These are phyloP conservation scores for Neopestalotiopsis sp. DNA, from an alignment of 2,329 filamentous ascomycete genomes.

Conservation along the genomic window DNA sequence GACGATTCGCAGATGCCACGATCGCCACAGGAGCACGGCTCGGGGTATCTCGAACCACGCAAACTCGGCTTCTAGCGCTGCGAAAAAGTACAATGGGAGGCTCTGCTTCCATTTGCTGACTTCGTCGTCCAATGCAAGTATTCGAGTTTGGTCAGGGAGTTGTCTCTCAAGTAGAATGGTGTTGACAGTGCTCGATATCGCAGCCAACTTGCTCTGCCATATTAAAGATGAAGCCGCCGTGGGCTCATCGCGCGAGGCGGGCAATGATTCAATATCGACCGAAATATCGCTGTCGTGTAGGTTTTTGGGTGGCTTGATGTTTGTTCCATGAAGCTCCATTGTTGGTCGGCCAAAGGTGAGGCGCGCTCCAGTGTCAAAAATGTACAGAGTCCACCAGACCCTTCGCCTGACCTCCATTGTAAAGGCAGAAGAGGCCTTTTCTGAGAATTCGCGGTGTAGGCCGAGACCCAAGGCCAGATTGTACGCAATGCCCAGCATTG, in stretches of 20 bases:
- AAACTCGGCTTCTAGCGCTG: background rate
- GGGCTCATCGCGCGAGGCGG: background rate
- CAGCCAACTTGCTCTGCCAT: constrained; percentile 4
- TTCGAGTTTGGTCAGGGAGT: background rate
- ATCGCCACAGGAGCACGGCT: background rate
- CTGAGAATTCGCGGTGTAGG: constrained; percentile 48
- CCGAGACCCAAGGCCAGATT: constrained; percentile 54
- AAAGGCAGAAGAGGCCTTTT: constrained; percentile 38
- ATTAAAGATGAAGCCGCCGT: background rate
- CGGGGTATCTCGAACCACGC: background rate
- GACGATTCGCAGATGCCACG: background rate
- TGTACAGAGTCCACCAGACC: constrained; percentile 50
- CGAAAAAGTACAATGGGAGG: background rate
- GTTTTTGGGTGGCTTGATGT: background rate
- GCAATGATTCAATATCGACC: background rate
- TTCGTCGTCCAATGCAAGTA: background rate
- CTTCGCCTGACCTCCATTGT: constrained; percentile 44
- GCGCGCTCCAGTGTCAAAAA: constrained; percentile 51
- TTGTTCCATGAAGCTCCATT: background rate
- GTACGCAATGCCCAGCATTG: constrained; percentile 51
- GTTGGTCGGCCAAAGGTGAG: constrained; percentile 47
- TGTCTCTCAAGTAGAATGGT: background rate
- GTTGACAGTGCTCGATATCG: background rate
- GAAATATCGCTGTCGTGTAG: background rate
- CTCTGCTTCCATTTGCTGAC: background rate